Evolutionary conservation across 805 yeast genomes (phyloP).

Genomic region (Candida awuae): DNA sequence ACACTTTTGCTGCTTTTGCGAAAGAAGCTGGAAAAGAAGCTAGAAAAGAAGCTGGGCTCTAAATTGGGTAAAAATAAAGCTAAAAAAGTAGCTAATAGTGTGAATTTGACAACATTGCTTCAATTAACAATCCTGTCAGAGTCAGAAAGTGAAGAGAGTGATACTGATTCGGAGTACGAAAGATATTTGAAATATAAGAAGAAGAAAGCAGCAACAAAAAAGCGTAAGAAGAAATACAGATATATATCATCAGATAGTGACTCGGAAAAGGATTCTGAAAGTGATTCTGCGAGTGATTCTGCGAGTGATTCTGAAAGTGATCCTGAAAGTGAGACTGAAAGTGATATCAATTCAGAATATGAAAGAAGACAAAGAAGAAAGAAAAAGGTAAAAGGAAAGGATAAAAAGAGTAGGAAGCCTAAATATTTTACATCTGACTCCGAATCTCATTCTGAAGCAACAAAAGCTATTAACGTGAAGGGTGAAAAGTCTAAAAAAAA

Average conservation of each 20-base stretch:
- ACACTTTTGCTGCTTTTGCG: constrained; percentile 1
- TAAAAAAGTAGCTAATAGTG: neutral
- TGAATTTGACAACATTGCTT: constrained; percentile 5
- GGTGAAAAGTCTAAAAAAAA: neutral
- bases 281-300: neutral
- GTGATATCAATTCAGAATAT: neutral
- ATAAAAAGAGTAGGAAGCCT: neutral
- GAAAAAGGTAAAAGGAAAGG: neutral
- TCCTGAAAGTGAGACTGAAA: neutral
- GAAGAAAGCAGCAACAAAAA: neutral
- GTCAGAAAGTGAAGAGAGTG: constrained; percentile 3
- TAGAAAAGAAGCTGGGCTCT: constrained; percentile 3
- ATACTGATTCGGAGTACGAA: neutral
- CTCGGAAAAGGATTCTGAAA: too few relatives aligned
- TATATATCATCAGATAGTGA: neutral
- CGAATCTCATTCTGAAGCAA: constrained; percentile 1
- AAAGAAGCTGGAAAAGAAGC: constrained; percentile 3
- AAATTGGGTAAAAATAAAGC: constrained; percentile 5
- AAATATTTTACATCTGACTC: constrained; percentile 2
- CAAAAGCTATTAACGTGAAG: neutral
- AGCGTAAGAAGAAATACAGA: neutral
- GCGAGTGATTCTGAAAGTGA: neutral
- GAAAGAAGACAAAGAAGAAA: neutral
- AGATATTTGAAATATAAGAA: neutral
- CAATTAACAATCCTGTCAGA: constrained; percentile 4